A percentile compares a stretch with the other conserved stretches of the same genome.
These are phyloP conservation scores for Fusarium bulbicola DNA, from an alignment of 2,329 filamentous ascomycete species.

Conservation along the genomic window DNA sequence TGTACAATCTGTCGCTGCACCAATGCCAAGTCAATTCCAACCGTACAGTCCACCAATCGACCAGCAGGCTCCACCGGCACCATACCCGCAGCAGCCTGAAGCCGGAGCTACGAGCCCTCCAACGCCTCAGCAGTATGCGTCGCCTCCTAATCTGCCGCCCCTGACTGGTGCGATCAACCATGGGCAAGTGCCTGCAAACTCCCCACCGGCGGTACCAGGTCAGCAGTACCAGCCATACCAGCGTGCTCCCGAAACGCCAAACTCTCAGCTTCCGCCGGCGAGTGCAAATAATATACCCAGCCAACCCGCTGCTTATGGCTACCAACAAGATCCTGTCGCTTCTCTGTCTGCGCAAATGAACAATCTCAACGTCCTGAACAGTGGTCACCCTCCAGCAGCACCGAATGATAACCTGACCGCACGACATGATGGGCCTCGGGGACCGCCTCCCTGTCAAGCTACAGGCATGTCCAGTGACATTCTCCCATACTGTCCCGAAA, in stretches of 20 bases:
- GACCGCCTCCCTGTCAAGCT: constrained; percentile 23
- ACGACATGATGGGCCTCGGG: constrained; percentile 5
- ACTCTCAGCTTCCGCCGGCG: rapidly evolving
- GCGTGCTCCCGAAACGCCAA: not conserved
- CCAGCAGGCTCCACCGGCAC: not conserved
- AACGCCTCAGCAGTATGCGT: not conserved
- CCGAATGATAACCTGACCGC: not conserved
- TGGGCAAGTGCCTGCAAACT: not conserved
- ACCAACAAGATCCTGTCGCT: constrained; percentile 4
- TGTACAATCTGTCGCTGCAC: not conserved
- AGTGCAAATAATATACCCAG: not conserved
- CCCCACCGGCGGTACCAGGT: rapidly evolving
- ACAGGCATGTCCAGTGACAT: constrained; percentile 37
- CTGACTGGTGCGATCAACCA: not conserved
- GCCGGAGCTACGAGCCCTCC: not conserved
- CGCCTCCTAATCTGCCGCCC: not conserved
- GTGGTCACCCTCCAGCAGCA: not conserved
- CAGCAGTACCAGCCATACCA: constrained; percentile 2
- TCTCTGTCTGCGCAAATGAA: constrained; percentile 31
- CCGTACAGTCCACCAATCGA: not conserved
- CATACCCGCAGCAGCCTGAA: not conserved
- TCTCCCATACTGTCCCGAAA: constrained; percentile 43
- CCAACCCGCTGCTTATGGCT: not conserved
- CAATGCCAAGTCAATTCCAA: not conserved
- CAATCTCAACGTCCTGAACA: constrained; percentile 15